Percentiles rank a stretch among this genome's conserved stretches.
These are phyloP conservation scores for Geosmithia morbida DNA, from an alignment of 2,329 filamentous ascomycete species.

Conservation along the genomic window DNA sequence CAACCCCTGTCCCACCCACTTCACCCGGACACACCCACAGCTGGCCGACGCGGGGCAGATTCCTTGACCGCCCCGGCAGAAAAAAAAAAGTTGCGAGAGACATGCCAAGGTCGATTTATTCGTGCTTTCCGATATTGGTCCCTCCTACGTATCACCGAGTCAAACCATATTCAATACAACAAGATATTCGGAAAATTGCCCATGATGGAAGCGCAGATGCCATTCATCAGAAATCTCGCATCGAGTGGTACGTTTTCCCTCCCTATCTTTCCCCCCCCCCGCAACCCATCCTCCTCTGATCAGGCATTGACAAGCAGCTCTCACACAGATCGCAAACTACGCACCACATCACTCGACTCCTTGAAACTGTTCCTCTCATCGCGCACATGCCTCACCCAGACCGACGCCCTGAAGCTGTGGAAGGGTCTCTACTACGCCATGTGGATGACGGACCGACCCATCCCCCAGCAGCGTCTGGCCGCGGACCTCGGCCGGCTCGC, in stretches of 20 bases:
- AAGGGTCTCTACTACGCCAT: slow-evolving; percentile 88
- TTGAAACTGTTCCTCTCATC: slow-evolving; percentile 65
- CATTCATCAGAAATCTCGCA: slow-evolving; percentile 72
- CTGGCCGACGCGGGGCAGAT: neutral
- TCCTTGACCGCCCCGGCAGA: neutral
- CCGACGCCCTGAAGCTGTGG: slow-evolving; percentile 81
- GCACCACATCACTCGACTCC: slow-evolving; percentile 62
- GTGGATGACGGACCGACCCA: slow-evolving; percentile 84
- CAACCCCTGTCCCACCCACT: too few species aligned
- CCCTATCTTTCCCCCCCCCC: neutral
- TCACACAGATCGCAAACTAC: slow-evolving; percentile 55
- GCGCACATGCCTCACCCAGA: slow-evolving; percentile 39
- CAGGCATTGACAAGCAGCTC: too few species aligned
- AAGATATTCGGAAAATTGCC: neutral
- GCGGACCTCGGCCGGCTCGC: slow-evolving; percentile 57
- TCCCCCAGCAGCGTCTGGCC: slow-evolving; percentile 76
- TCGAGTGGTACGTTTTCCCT: slow-evolving; percentile 54
- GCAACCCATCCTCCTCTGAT: slow-evolving; percentile 1
- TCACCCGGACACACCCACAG: too few species aligned
- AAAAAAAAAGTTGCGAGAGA: neutral
- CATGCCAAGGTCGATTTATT: neutral
- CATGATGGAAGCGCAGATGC: slow-evolving; percentile 37
- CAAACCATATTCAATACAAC: neutral
- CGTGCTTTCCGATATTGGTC: neutral
- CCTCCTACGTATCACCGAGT: neutral